Conservation (phyloP, 2,329 filamentous ascomycete species). For the Leptoxyphium fumago region DNA sequence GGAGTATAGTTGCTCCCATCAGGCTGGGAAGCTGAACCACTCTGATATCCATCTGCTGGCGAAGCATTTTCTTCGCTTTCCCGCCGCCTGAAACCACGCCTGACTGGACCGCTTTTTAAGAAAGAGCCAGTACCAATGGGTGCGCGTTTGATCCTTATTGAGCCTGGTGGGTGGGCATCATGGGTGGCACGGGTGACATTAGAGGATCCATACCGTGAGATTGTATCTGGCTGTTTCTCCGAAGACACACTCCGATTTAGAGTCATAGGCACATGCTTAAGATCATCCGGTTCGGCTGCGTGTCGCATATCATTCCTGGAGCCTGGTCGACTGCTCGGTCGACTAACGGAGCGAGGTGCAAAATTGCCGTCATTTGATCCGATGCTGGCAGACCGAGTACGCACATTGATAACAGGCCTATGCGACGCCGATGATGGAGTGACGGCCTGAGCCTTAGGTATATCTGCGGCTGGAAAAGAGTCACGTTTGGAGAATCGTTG, state of each 20-base stretch:
- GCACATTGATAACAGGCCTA: conserved; percentile 9
- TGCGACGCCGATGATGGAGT: conserved; percentile 21
- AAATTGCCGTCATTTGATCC: conserved; percentile 19
- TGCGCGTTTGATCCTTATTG: conserved; percentile 62
- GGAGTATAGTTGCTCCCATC: conserved; percentile 14
- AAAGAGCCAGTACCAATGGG: conserved; percentile 64
- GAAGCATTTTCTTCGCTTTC: conserved; percentile 35
- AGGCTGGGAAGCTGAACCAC: conserved; percentile 14
- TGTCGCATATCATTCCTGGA: conserved; percentile 13
- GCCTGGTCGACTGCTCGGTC: conserved; percentile 12
- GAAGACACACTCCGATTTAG: conserved; percentile 20
- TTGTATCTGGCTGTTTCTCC: conserved; percentile 36
- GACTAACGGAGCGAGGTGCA: conserved; percentile 7
- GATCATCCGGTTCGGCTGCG: conserved; percentile 7
- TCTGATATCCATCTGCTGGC: conserved; percentile 19
- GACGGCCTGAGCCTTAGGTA: conserved; percentile 14
- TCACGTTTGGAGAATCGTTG: conserved; percentile 15
- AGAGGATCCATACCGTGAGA: conserved; percentile 23
- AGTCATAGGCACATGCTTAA: conserved; percentile 9
- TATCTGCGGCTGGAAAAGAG: conserved; percentile 16
- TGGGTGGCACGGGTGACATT: conserved; percentile 43
- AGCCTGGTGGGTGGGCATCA: conserved; percentile 52
- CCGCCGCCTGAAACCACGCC: conserved; percentile 51
- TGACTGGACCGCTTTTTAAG: conserved; percentile 57
- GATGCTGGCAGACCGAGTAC: conserved; percentile 19